Base-by-base conservation (phyloP, 257 asterid genomes). In the Verbascum thapsus region DNA sequence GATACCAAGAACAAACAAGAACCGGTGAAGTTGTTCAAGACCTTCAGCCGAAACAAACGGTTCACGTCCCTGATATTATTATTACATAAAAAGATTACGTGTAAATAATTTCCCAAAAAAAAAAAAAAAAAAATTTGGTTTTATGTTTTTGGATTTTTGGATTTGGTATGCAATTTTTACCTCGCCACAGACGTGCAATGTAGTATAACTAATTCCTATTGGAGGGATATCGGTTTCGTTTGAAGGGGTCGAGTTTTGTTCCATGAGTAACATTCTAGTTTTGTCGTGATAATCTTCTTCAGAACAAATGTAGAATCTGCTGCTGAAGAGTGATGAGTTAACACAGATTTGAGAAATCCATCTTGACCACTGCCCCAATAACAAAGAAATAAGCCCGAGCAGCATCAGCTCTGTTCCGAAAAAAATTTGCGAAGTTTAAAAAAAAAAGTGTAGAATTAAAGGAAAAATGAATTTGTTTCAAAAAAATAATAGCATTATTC, bases 11-110 rank as follows among this genome's bases (percentile, higher is more conserved):
- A 91, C 95, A 66, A 91, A 91, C 80, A 91, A 72, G 81, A 91
- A 88, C 1, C 94, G 86, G 63, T 88, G 83, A 42, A 88, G 98
- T 53, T 91, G 96, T 59, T 84, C 91, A 9, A 91, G 98, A 20
- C 95, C 98, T 80, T 91, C 96, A 8, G 88, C 73, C 4, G 98
- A 88, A 52, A 91, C 94, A 66, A 88, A 88, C 34, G 96, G 98
- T 55, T 88, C 96, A 0, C 86, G 88, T 30, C 87, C 96, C 98
- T 90, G 84, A 70, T 23, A 70, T 54, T 32, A 19, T 12, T 11
- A n/a, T n/a, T n/a, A n/a, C n/a, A n/a, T n/a, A n/a, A n/a, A n/a
- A n/a, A n/a, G n/a, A n/a, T n/a, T n/a, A n/a, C n/a, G n/a, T n/a
- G n/a, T n/a, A 26, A 26, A 26, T 26, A 26, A 26, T 1, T 5